phyloP scores from a whole-genome alignment of 306 rosid species.

The Rosa multiflora region DNA sequence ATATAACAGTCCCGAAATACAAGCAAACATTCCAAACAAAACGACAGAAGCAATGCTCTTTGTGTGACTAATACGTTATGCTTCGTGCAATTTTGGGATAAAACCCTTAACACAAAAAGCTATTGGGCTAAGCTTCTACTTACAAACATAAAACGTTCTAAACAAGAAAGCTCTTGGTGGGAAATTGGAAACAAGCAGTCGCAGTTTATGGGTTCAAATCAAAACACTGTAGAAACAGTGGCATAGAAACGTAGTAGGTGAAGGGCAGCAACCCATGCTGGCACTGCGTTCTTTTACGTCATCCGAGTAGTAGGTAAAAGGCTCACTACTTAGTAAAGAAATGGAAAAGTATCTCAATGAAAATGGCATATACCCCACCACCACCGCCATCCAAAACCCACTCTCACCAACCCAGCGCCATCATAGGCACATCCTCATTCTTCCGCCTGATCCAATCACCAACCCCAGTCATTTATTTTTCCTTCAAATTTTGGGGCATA shows the following conservation, averaged over 20 bases:
- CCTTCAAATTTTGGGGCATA: not conserved
- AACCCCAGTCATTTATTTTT: not conserved
- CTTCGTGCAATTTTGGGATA: too few species aligned
- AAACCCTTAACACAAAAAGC: not conserved
- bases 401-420: conserved; percentile 29
- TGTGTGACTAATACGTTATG: not conserved
- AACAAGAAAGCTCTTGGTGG: not conserved
- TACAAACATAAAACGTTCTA: not conserved
- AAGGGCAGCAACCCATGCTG: not conserved
- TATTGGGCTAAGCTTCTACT: not conserved
- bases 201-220: not conserved
- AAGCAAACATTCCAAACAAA: not conserved
- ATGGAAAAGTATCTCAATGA: not conserved
- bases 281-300: not conserved
- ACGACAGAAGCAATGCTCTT: not conserved
- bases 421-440: not conserved
- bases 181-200: not conserved
- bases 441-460: conserved; percentile 18
- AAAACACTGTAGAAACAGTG: too few species aligned
- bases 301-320: conserved; percentile 25
- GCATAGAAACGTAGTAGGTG: conserved; percentile 7
- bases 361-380: conserved; percentile 9
- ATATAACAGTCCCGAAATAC: not conserved
- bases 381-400: conserved; percentile 24
- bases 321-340: not conserved